Percentiles rank a stretch among this genome's conserved stretches.
Conservation (phyloP, 1,284 basidiomycete species). For the Cutaneotrichosporon dermatis region DNA sequence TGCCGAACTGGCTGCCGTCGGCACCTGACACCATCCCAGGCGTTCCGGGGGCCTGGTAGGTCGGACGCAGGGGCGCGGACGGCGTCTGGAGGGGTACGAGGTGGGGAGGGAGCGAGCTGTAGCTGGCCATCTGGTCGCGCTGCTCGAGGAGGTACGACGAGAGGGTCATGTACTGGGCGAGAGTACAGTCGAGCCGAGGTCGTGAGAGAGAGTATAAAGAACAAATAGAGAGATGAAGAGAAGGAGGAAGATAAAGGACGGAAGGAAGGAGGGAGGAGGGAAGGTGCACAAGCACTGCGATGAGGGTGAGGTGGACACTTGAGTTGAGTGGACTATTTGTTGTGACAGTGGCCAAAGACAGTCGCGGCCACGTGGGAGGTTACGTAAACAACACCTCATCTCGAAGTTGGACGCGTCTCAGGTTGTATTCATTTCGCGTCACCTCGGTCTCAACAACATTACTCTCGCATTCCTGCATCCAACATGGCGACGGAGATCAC, state of each 20-base stretch:
- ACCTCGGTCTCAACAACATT: neutral
- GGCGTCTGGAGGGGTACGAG: slow-evolving; percentile 15
- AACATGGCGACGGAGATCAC: slow-evolving; percentile 16
- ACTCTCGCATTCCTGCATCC: neutral
- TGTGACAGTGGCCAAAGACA: neutral
- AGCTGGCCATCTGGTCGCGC: slow-evolving; percentile 17
- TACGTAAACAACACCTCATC: neutral
- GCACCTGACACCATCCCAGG: neutral
- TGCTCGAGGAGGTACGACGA: slow-evolving; percentile 34
- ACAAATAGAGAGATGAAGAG: too few species aligned
- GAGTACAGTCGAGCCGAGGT: neutral
- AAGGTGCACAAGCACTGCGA: too few species aligned
- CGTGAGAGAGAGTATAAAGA: too few species aligned
- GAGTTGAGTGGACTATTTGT: slow-evolving; percentile 2
- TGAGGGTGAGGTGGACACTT: neutral
- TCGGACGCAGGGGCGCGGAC: neutral
- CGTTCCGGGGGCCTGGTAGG: neutral
- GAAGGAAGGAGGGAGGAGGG: too few species aligned
- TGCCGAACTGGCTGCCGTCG: slow-evolving; percentile 13
- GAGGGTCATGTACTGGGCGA: slow-evolving; percentile 25
- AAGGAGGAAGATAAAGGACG: too few species aligned
- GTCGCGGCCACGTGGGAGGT: slow-evolving; percentile 2
- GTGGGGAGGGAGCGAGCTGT: slow-evolving; percentile 6
- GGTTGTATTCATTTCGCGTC: neutral
- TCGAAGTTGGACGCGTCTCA: neutral